These are phyloP conservation scores for Aspergillus uvarum DNA, from an alignment of 2,329 filamentous ascomycete species.

Conservation along the genomic window DNA sequence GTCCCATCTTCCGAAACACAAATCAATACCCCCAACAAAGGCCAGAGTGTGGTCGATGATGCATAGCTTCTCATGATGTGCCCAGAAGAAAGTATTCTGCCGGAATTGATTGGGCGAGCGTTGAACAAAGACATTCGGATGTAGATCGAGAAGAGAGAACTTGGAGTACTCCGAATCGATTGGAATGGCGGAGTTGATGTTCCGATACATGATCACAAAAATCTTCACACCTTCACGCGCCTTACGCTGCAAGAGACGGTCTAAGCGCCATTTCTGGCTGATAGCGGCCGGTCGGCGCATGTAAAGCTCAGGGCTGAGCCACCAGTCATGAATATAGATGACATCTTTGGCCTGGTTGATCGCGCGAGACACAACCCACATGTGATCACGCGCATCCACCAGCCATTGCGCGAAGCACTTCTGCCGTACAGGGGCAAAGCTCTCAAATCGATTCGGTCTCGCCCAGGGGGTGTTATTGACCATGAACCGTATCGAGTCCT, in stretches of 20 bases:
- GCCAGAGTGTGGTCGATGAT: slow-evolving; percentile 94
- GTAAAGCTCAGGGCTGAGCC: slow-evolving; percentile 94
- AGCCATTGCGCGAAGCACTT: slow-evolving; percentile 93
- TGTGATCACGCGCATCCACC: slow-evolving; percentile 94
- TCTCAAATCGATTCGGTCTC: slow-evolving; percentile 80
- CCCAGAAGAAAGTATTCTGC: slow-evolving; percentile 99
- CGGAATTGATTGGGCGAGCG: slow-evolving; percentile 96
- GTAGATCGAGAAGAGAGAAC: slow-evolving; percentile 88
- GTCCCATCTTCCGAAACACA: slow-evolving; percentile 97
- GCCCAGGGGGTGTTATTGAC: slow-evolving; percentile 78
- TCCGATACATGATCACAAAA: slow-evolving; percentile 96
- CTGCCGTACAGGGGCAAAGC: slow-evolving; percentile 85
- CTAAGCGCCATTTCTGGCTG: slow-evolving; percentile 96
- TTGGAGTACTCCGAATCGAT: slow-evolving; percentile 99
- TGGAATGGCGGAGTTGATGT: slow-evolving; percentile 93
- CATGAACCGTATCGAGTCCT: slow-evolving; percentile 90
- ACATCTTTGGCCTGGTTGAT: slow-evolving; percentile 97
- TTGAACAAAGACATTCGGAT: slow-evolving; percentile 95
- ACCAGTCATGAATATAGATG: slow-evolving; percentile 99
- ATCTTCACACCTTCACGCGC: slow-evolving; percentile 94
- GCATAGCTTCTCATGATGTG: slow-evolving; percentile 97
- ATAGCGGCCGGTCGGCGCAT: slow-evolving; percentile 91
- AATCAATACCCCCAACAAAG: slow-evolving; percentile 91
- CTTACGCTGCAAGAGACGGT: slow-evolving; percentile 88
- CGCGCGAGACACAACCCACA: slow-evolving; percentile 98